Conservation (phyloP, 371 early-diverging fungal genomes). For the Actinomucor elegans region DNA sequence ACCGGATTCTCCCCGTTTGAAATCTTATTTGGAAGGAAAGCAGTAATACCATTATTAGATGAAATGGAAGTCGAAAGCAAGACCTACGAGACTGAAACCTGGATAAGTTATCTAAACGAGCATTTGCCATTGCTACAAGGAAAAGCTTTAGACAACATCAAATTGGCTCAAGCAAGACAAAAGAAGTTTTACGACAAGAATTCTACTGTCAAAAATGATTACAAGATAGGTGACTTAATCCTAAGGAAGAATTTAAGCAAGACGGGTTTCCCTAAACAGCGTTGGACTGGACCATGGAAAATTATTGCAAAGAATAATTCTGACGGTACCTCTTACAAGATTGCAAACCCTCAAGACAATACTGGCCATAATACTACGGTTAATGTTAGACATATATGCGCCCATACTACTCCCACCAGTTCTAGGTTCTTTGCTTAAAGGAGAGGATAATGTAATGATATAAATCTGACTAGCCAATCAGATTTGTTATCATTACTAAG, state of each 20-base stretch:
- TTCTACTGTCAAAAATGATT: neutral
- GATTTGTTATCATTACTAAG: no score
- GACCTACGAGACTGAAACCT: conserved; percentile 12
- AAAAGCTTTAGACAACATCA: conserved; percentile 1
- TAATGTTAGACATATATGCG: no score
- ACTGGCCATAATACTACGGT: neutral
- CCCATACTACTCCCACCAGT: no score
- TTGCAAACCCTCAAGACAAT: neutral
- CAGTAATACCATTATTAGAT: neutral
- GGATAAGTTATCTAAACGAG: conserved; percentile 12
- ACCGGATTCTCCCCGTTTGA: conserved; percentile 16
- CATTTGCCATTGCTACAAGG: conserved; percentile 8
- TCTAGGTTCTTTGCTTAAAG: neutral
- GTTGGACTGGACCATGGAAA: neutral
- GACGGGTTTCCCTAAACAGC: neutral
- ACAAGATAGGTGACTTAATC: neutral
- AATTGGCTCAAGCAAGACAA: conserved; percentile 14
- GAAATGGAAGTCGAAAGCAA: neutral
- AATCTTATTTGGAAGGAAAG: conserved; percentile 12
- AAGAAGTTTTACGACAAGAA: conserved; percentile 1
- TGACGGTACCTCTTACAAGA: neutral
- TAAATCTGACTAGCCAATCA: no score
- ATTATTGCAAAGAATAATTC: neutral
- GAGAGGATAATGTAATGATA: neutral
- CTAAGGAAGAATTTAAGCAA: neutral